phyloP scores from a whole-genome alignment of 78 protist species.

The Anaeramoeba ignava region DNA sequence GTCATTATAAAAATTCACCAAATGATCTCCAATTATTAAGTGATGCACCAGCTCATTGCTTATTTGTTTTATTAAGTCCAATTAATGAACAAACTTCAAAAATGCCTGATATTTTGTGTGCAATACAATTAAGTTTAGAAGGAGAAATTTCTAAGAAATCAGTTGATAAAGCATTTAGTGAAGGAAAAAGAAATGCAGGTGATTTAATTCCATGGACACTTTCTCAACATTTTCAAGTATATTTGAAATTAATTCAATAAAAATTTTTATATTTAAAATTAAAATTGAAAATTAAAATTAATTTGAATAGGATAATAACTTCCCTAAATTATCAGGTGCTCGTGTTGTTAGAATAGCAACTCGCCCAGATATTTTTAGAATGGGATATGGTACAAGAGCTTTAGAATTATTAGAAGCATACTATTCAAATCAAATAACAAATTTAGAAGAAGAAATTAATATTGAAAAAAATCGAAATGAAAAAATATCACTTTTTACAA shows the following conservation, averaged over 20 bases:
- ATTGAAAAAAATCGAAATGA: not conserved
- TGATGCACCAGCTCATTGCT: constrained; percentile 97
- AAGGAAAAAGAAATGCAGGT: constrained; percentile 75
- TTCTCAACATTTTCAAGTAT: constrained; percentile 52
- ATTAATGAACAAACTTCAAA: not conserved
- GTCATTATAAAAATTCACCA: constrained; percentile 97
- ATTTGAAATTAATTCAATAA: not conserved
- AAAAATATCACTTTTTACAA: constrained; percentile 30
- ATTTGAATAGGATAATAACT: constrained; percentile 65
- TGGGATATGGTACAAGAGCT: constrained; percentile 91
- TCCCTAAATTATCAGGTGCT: constrained; percentile 84
- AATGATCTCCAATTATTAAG: constrained; percentile 93
- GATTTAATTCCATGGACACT: constrained; percentile 98
- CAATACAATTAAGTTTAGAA: constrained; percentile 77
- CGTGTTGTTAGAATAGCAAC: constrained; percentile 94
- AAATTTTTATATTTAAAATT: not conserved
- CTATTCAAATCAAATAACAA: constrained; percentile 60
- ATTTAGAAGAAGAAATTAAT: not conserved
- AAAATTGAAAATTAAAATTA: not conserved
- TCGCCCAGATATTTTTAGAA: constrained; percentile 65
- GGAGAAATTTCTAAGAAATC: constrained; percentile 67
- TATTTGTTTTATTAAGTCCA: constrained; percentile 84
- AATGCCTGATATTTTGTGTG: constrained; percentile 83
- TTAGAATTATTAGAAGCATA: constrained; percentile 53
- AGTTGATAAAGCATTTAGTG: constrained; percentile 27